Evolutionary conservation across 1,139 yeast species (phyloP).

Genomic region (Eremothecium cymbalariae): DNA sequence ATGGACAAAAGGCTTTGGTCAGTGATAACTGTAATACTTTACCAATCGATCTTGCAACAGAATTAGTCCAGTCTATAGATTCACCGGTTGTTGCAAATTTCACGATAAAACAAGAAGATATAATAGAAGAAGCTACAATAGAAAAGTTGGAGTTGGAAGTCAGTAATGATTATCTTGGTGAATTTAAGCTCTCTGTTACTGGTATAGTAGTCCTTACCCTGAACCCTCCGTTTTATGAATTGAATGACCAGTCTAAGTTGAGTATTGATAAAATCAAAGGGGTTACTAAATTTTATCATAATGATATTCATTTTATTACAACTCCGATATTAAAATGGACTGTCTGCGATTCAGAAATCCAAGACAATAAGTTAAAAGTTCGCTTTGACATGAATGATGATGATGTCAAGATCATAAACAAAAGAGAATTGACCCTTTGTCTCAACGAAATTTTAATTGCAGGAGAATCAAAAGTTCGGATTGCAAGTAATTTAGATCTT

Average conservation of each 20-base stretch:
- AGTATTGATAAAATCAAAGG: slow-evolving; percentile 31
- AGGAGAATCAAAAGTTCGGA: slow-evolving; percentile 30
- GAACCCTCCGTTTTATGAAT: slow-evolving; percentile 27
- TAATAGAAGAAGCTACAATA: slow-evolving; percentile 31
- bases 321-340: slow-evolving; percentile 35
- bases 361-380: slow-evolving; percentile 19
- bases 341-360: slow-evolving; percentile 29
- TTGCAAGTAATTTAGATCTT: slow-evolving; percentile 32
- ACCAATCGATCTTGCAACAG: slow-evolving; percentile 9
- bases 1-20: slow-evolving; percentile 18
- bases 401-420: slow-evolving; percentile 30
- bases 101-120: slow-evolving; percentile 16
- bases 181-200: slow-evolving; percentile 26
- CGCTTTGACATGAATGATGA: slow-evolving; percentile 31
- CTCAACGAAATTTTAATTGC: slow-evolving; percentile 32
- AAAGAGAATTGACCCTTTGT: slow-evolving; percentile 31
- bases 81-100: slow-evolving; percentile 21
- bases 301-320: slow-evolving; percentile 31
- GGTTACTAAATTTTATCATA: slow-evolving; percentile 30
- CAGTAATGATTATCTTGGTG: slow-evolving; percentile 22
- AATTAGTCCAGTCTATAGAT: slow-evolving; percentile 14
- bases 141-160: slow-evolving; percentile 30
- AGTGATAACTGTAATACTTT: slow-evolving; percentile 7
- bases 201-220: slow-evolving; percentile 31
- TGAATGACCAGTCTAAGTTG: slow-evolving; percentile 20